Base-by-base conservation (phyloP, 768 basidiomycete genomes). In the Plicaturopsis crispa region DNA sequence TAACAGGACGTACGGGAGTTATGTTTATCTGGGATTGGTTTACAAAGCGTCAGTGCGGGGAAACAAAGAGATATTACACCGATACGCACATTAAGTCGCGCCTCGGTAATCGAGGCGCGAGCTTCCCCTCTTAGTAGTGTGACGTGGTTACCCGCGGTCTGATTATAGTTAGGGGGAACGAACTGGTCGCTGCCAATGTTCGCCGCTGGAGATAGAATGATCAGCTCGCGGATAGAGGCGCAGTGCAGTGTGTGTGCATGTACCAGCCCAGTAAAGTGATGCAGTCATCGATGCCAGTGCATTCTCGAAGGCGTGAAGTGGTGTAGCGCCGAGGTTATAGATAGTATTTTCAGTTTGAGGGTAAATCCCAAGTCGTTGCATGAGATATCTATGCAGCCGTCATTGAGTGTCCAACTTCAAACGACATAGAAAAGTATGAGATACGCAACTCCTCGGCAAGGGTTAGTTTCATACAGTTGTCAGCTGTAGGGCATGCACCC, bases 281-380 rank as follows among this genome's bases (percentile, higher is more conserved):
- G 46, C 46, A 6, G 36, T 31, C 19, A 42, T 14, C 18, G 11
- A 14, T 8, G 48, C 42, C 14, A 44, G 13, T 1, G 39, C 46
- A 17, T 41, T 31, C 38, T 49, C 48, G n/a, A 49, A 16, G 14
- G 43, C 7, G 30, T 40, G 28, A 19, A 43, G 48, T 12, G 16
- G 31, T 14, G 42, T 3, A 6, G n/a, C n/a, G n/a, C n/a, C n/a
- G n/a, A n/a, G n/a, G n/a, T n/a, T n/a, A n/a, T n/a, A n/a, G n/a
- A n/a, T n/a, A n/a, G n/a, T n/a, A n/a, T n/a, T n/a, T n/a, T n/a
- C n/a, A n/a, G n/a, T n/a, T 14, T 19, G 8, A 4, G 12, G 23
- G 20, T 0, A 14, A 32, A 31, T 34, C 14, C 13, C 30, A 33
- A n/a, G 32, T 21, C 17, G 33, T 8, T 34, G 10, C 33, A 19